Evolutionary conservation across 148 eudicot species (phyloP).

Genomic region (Camellia japonica): DNA sequence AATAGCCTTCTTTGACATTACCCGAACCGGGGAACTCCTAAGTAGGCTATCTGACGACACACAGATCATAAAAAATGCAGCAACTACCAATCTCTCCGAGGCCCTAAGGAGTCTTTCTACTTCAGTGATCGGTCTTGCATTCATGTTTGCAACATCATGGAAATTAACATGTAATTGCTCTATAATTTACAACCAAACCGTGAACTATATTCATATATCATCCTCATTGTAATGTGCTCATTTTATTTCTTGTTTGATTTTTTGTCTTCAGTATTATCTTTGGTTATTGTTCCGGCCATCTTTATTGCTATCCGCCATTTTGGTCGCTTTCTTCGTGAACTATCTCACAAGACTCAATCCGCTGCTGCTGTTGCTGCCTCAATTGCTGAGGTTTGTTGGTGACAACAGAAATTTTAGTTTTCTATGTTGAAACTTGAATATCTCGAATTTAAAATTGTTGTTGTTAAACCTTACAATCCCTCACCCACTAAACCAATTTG

Average conservation of each 20-base stretch:
- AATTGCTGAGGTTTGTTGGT: slow-evolving; percentile 73
- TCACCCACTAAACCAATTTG: not conserved
- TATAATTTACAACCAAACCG: not conserved
- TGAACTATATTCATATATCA: not conserved
- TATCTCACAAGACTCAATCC: slow-evolving; percentile 87
- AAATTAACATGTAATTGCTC: slow-evolving; percentile 68
- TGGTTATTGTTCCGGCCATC: slow-evolving; percentile 76
- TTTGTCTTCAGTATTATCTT: slow-evolving; percentile 59
- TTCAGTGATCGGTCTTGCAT: slow-evolving; percentile 71
- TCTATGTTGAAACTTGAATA: not conserved
- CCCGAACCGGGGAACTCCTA: slow-evolving; percentile 89
- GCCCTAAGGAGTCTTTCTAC: slow-evolving; percentile 74
- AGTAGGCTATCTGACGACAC: slow-evolving; percentile 94
- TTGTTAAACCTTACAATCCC: not conserved
- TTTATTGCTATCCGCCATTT: slow-evolving; percentile 72
- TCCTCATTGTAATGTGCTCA: not conserved
- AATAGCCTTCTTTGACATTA: slow-evolving; percentile 88
- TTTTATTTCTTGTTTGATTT: not conserved
- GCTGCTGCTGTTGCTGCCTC: slow-evolving; percentile 96
- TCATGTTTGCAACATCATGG: slow-evolving; percentile 89
- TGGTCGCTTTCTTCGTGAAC: slow-evolving; percentile 85
- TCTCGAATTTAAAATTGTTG: not conserved
- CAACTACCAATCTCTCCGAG: slow-evolving; percentile 90
- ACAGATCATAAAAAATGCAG: slow-evolving; percentile 91
- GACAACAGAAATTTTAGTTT: not conserved